phyloP scores from a whole-genome alignment of 2,329 filamentous ascomycete genomes.

The Diaporthe helianthi region DNA sequence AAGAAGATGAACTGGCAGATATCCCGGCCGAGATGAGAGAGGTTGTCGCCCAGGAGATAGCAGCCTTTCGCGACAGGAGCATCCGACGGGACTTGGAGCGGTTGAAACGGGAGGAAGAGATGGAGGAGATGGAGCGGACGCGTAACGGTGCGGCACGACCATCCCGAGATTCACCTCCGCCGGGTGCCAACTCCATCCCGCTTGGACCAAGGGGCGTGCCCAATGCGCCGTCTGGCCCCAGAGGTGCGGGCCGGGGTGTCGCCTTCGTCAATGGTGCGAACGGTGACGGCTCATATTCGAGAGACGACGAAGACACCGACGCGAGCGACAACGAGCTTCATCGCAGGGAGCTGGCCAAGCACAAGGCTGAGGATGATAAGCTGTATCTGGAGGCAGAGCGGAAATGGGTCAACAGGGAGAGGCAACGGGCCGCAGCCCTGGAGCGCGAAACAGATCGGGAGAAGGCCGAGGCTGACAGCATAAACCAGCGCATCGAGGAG shows the following conservation, averaged over 20 bases:
- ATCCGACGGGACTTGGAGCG: constrained; percentile 89
- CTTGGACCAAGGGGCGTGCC: constrained; percentile 74
- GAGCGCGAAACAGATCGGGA: constrained; percentile 86
- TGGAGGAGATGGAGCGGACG: constrained; percentile 83
- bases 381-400: constrained; percentile 84
- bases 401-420: constrained; percentile 89
- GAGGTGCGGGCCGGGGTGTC: constrained; percentile 63
- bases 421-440: constrained; percentile 81
- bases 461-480: constrained; percentile 72
- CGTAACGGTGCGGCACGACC: constrained; percentile 70
- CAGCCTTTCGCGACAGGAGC: constrained; percentile 91
- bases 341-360: constrained; percentile 72
- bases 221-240: constrained; percentile 74
- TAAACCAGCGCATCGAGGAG: constrained; percentile 72
- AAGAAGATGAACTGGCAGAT: constrained; percentile 93
- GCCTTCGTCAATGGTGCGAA: constrained; percentile 79
- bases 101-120: constrained; percentile 85
- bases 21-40: constrained; percentile 97
- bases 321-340: constrained; percentile 89
- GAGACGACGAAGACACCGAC: constrained; percentile 86
- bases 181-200: constrained; percentile 76
- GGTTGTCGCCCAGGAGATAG: constrained; percentile 91
- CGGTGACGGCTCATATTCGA: constrained; percentile 57
- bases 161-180: constrained; percentile 75
- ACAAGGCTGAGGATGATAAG: constrained; percentile 78